Evolutionary conservation across 495 filamentous ascomycete species (phyloP).

Genomic region (Staphylotrichum longicolle): DNA sequence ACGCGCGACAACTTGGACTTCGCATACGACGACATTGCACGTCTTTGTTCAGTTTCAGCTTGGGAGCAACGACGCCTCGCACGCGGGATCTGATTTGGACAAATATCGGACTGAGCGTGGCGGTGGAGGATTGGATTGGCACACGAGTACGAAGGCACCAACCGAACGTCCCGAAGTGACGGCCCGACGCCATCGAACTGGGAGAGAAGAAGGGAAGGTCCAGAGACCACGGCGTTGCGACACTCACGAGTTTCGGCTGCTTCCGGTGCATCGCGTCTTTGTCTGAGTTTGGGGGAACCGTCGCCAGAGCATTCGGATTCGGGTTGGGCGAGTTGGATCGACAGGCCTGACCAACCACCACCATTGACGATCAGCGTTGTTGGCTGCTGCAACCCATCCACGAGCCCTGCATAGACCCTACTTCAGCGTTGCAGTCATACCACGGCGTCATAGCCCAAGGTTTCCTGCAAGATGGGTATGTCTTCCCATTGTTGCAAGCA

Average conservation of each 20-base stretch:
- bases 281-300: neutral
- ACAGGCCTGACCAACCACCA: neutral
- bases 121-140: neutral
- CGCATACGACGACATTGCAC: neutral
- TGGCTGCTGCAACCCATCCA: neutral
- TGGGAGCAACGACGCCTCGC: too few relatives aligned
- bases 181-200: neutral
- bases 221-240: neutral
- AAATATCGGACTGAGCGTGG: neutral
- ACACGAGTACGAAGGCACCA: neutral
- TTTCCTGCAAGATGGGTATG: conserved; percentile 15
- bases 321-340: neutral
- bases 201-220: neutral
- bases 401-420: neutral
- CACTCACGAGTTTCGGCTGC: neutral
- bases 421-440: neutral
- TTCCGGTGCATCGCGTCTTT: conserved; percentile 9
- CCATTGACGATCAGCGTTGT: conserved; percentile 1
- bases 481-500: neutral
- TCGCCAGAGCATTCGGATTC: neutral
- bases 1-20: neutral
- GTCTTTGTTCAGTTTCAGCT: too few relatives aligned
- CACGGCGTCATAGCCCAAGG: neutral
- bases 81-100: too few relatives aligned
- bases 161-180: neutral